phyloP scores from a whole-genome alignment of 805 yeast genomes.

The Citeromyces nyonsensis region DNA sequence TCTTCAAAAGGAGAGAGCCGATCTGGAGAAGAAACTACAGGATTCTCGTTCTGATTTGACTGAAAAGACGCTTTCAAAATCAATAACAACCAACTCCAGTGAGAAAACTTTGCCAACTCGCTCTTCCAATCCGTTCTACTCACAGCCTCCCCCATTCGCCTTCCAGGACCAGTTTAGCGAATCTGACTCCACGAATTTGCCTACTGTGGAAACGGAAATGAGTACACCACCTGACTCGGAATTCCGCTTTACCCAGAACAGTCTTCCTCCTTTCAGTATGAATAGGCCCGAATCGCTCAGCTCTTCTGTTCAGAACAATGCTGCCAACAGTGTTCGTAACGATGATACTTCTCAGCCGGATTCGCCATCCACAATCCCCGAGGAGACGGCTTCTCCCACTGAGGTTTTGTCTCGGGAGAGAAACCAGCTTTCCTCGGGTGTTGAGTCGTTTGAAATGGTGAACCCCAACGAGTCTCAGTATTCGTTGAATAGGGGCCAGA shows the following conservation, averaged over 20 bases:
- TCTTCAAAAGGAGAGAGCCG: conserved; percentile 18
- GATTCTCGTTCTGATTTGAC: not conserved
- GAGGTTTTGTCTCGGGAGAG: conserved; percentile 5
- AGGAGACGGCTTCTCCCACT: conserved; percentile 12
- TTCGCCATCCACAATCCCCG: conserved; percentile 18
- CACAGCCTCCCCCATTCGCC: too few species aligned
- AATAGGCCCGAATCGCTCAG: conserved; percentile 44
- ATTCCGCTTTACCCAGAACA: too few species aligned
- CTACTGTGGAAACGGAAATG: too few species aligned
- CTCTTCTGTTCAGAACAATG: conserved; percentile 83
- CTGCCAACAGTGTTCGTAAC: conserved; percentile 82
- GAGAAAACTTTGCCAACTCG: too few species aligned
- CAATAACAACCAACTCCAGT: too few species aligned
- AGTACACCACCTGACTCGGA: too few species aligned
- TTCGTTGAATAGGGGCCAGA: not conserved
- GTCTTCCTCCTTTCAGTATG: too few species aligned
- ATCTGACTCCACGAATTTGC: too few species aligned
- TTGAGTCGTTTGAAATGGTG: conserved; percentile 38
- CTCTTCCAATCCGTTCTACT: too few species aligned
- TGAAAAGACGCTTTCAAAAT: too few species aligned
- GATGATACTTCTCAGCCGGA: conserved; percentile 27
- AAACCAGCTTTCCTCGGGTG: conserved; percentile 6
- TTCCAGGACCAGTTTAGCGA: too few species aligned
- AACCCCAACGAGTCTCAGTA: conserved; percentile 24
- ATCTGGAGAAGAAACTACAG: conserved; percentile 4